Evolutionary conservation across 1,284 basidiomycete genomes (phyloP).

Genomic region (Melampsora larici-populina): DNA sequence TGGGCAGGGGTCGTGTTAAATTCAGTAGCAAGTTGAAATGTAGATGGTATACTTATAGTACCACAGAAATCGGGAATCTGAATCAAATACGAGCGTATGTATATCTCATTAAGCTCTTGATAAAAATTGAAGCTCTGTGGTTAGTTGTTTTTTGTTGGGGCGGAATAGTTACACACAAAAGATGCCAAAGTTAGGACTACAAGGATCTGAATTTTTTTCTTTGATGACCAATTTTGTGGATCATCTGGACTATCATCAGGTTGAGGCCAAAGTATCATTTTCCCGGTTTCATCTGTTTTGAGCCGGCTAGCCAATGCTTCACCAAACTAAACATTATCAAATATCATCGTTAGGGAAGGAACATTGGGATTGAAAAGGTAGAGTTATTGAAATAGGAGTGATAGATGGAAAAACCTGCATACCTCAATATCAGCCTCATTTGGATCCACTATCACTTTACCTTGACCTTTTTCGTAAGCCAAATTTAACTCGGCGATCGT

Average conservation of each 20-base stretch:
- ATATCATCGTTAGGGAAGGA: no score
- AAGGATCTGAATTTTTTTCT: slow-evolving; percentile 19
- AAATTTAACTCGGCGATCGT: no score
- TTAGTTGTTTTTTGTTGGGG: background rate
- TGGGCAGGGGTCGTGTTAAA: slow-evolving; percentile 62
- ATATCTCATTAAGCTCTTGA: background rate
- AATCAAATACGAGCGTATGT: background rate
- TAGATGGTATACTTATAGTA: slow-evolving; percentile 49
- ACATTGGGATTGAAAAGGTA: no score
- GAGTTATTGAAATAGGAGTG: no score
- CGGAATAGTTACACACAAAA: slow-evolving; percentile 19
- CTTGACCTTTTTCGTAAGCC: no score
- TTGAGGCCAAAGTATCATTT: slow-evolving; percentile 37
- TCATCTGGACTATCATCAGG: slow-evolving; percentile 21
- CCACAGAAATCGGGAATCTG: slow-evolving; percentile 32
- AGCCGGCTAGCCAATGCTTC: slow-evolving; percentile 12
- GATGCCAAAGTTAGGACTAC: slow-evolving; percentile 32
- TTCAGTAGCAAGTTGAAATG: slow-evolving; percentile 63
- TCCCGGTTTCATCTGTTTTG: slow-evolving; percentile 22
- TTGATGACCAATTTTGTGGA: slow-evolving; percentile 33
- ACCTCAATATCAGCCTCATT: no score
- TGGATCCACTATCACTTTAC: no score
- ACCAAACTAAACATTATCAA: background rate
- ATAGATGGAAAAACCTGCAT: no score
- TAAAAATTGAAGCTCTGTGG: background rate